phyloP scores from a whole-genome alignment of 2,329 filamentous ascomycete species.

The Sporothrix pseudoabietina region DNA sequence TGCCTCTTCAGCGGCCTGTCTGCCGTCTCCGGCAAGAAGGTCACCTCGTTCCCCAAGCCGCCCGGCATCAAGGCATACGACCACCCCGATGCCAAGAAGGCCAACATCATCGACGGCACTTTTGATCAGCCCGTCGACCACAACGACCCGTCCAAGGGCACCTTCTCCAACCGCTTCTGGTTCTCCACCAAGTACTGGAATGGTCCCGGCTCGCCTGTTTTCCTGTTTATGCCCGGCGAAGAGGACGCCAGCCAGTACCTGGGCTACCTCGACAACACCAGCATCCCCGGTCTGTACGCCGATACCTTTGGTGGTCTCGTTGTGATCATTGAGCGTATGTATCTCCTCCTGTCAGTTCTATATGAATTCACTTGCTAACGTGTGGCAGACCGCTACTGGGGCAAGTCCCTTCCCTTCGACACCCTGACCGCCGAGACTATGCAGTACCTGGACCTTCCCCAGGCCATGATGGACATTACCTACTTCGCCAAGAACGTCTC shows the following conservation, averaged over 20 bases:
- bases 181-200: slow-evolving; percentile 45
- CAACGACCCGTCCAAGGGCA: slow-evolving; percentile 44
- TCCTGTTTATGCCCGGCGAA: slow-evolving; percentile 48
- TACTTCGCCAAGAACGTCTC: slow-evolving; percentile 49
- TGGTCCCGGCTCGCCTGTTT: slow-evolving; percentile 45
- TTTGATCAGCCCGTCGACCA: slow-evolving; percentile 50
- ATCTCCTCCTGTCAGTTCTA: background rate
- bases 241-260: slow-evolving; percentile 15
- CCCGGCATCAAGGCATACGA: slow-evolving; percentile 19
- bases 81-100: slow-evolving; percentile 7
- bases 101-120: slow-evolving; percentile 24
- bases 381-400: slow-evolving; percentile 45
- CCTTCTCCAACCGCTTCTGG: slow-evolving; percentile 48
- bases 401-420: slow-evolving; percentile 44
- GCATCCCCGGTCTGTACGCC: slow-evolving; percentile 45
- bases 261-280: slow-evolving; percentile 41
- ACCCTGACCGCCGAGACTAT: slow-evolving; percentile 44
- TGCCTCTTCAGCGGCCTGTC: slow-evolving; percentile 22
- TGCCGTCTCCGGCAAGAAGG: background rate
- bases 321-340: slow-evolving; percentile 44
- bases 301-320: slow-evolving; percentile 45
- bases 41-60: slow-evolving; percentile 1
- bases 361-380: background rate
- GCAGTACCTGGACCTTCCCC: slow-evolving; percentile 46
- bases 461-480: slow-evolving; percentile 47